A percentile compares a stretch with the other conserved stretches of the same genome.
Evolutionary conservation across 225 moss, liverwort and hornwort genomes (phyloP).

Genomic region (Lunularia cruciata): DNA sequence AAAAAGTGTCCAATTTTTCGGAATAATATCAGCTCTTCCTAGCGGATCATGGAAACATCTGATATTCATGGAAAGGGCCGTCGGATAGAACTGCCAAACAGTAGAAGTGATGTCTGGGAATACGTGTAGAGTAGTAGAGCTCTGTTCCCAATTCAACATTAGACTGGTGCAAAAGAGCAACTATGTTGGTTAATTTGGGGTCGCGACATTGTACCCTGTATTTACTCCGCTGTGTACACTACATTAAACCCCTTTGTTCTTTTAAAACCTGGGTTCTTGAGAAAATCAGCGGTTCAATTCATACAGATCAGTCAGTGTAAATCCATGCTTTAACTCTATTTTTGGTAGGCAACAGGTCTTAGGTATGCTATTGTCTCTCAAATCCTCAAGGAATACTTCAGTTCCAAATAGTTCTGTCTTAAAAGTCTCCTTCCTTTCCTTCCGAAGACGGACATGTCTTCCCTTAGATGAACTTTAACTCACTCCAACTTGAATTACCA

Average conservation of each 20-base stretch:
- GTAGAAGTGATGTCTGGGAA: slow-evolving; percentile 25
- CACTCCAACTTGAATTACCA: not conserved
- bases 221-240: slow-evolving; percentile 52
- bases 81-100: slow-evolving; percentile 24
- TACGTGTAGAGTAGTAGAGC: slow-evolving; percentile 24
- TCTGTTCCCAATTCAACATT: slow-evolving; percentile 30
- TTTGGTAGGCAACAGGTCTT: slow-evolving; percentile 20
- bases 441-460: not conserved
- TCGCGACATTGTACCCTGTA: slow-evolving; percentile 40
- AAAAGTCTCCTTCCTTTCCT: not conserved
- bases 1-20: slow-evolving; percentile 25
- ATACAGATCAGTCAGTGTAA: slow-evolving; percentile 41
- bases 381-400: not conserved
- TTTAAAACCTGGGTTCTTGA: slow-evolving; percentile 34
- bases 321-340: slow-evolving; percentile 26
- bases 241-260: slow-evolving; percentile 38
- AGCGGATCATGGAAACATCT: slow-evolving; percentile 22
- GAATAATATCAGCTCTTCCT: slow-evolving; percentile 26
- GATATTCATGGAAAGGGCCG: slow-evolving; percentile 15
- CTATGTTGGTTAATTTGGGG: slow-evolving; percentile 38
- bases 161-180: slow-evolving; percentile 30
- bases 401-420: not conserved
- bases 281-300: slow-evolving; percentile 35
- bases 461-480: slow-evolving; percentile 11
- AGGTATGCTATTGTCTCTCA: not conserved